These are phyloP conservation scores for Yarrowia divulgata DNA, from an alignment of 805 yeast species.

Conservation along the genomic window DNA sequence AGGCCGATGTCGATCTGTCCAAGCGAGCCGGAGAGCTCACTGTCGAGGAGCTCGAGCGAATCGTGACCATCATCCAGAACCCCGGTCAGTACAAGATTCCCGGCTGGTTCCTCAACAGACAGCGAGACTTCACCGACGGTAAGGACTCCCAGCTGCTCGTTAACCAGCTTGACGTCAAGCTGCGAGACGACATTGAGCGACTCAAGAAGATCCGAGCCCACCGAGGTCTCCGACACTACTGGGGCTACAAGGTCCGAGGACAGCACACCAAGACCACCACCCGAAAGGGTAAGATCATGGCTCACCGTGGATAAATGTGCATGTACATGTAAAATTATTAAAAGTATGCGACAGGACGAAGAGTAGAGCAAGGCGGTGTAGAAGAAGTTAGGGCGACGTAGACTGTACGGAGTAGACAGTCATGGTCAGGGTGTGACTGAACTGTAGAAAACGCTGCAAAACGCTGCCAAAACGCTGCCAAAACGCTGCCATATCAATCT, in stretches of 20 bases:
- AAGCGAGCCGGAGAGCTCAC: constrained; percentile 99
- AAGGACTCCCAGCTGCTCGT: constrained; percentile 99
- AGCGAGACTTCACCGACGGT: constrained; percentile 97
- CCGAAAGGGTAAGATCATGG: constrained; percentile 77
- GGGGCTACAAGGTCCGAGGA: constrained; percentile 99
- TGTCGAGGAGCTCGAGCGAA: constrained; percentile 99
- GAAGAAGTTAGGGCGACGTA: too few relatives aligned
- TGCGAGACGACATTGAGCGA: constrained; percentile 99
- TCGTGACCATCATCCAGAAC: constrained; percentile 99
- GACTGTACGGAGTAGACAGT: too few relatives aligned
- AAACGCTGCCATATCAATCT: too few relatives aligned
- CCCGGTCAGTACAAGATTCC: constrained; percentile 99
- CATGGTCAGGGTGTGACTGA: too few relatives aligned
- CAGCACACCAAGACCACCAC: constrained; percentile 99
- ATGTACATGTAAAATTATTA: constrained; percentile 38
- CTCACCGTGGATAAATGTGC: constrained; percentile 36
- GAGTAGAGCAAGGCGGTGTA: too few relatives aligned
- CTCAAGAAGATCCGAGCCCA: constrained; percentile 99
- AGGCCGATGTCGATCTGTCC: constrained; percentile 98
- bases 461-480: too few relatives aligned
- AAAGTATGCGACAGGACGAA: too few relatives aligned
- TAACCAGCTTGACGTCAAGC: constrained; percentile 98
- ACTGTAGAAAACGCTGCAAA: too few relatives aligned
- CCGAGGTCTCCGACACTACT: constrained; percentile 99
- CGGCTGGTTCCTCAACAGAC: constrained; percentile 99